Evolutionary conservation across 176 grass and related monocot genomes (phyloP).

Genomic region (Cenchrus americanus): DNA sequence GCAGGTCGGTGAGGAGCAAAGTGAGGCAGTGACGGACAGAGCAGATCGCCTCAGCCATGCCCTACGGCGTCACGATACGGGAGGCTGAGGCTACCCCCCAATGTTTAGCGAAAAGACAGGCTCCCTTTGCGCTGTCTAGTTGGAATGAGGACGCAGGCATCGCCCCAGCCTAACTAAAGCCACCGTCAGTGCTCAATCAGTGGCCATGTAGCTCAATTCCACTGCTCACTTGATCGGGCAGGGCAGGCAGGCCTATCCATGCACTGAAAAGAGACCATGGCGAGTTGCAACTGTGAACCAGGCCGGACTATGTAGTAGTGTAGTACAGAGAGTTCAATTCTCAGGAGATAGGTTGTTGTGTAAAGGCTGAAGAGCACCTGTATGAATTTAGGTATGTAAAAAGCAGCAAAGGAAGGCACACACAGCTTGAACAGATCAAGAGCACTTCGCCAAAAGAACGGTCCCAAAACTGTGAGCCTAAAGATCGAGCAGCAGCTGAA

Average conservation of each 20-base stretch:
- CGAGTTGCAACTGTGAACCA: not conserved
- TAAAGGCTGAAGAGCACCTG: not conserved
- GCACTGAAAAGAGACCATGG: not conserved
- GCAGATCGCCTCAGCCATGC: not conserved
- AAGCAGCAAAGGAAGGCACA: not conserved
- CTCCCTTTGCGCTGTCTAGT: not conserved
- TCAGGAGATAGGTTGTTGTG: no score
- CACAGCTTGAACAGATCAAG: not conserved
- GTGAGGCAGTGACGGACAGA: not conserved
- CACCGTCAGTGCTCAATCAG: not conserved
- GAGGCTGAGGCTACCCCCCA: not conserved
- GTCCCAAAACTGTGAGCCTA: not conserved
- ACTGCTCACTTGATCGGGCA: not conserved
- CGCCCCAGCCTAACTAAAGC: conserved; percentile 34
- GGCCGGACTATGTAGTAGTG: no score
- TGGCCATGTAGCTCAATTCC: conserved; percentile 36
- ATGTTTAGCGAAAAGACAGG: conserved; percentile 18
- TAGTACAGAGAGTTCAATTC: not conserved
- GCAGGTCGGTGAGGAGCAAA: not conserved
- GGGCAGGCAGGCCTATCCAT: not conserved
- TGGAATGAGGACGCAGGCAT: not conserved
- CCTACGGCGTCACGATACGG: not conserved
- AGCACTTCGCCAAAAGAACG: not conserved
- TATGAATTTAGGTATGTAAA: not conserved
- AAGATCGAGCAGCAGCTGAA: not conserved